Percentiles rank a stretch among this genome's conserved stretches.
Conservation (phyloP, 805 yeast species). For the Candida sithepensis region DNA sequence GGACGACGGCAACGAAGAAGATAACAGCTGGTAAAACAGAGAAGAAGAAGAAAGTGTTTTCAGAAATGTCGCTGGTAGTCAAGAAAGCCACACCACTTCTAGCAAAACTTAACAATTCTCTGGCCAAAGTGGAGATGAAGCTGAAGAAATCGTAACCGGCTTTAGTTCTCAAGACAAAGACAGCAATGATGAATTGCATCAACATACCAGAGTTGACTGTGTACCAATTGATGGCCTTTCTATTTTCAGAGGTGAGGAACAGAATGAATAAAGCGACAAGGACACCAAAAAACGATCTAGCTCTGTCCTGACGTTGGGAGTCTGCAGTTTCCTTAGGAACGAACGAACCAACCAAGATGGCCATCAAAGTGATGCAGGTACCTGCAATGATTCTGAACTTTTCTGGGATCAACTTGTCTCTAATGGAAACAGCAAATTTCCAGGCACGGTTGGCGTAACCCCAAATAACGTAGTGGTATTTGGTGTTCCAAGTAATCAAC, state of each 20-base stretch:
- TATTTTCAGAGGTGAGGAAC: slow-evolving; percentile 43
- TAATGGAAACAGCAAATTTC: slow-evolving; percentile 31
- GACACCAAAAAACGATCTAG: slow-evolving; percentile 54
- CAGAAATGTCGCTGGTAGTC: slow-evolving; percentile 38
- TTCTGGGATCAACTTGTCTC: slow-evolving; percentile 40
- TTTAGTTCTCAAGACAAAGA: slow-evolving; percentile 57
- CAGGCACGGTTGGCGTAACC: slow-evolving; percentile 24
- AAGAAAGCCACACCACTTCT: slow-evolving; percentile 60
- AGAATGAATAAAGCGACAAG: slow-evolving; percentile 43
- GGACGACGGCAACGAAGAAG: slow-evolving; percentile 61
- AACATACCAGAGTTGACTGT: slow-evolving; percentile 58
- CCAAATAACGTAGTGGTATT: slow-evolving; percentile 19
- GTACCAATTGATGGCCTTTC: slow-evolving; percentile 48
- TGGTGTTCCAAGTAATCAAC: slow-evolving; percentile 40
- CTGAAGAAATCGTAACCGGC: slow-evolving; percentile 60
- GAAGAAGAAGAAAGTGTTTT: slow-evolving; percentile 47
- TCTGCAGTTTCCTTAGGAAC: slow-evolving; percentile 44
- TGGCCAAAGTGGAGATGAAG: slow-evolving; percentile 54
- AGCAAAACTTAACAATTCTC: slow-evolving; percentile 54
- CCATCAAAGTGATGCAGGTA: slow-evolving; percentile 41
- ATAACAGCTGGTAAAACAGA: slow-evolving; percentile 59
- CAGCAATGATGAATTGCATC: slow-evolving; percentile 56
- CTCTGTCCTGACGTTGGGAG: slow-evolving; percentile 49
- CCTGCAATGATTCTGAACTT: slow-evolving; percentile 41
- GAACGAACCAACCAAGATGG: slow-evolving; percentile 52